Evolutionary conservation across 352 stramenopile genomes (phyloP).

Genomic region (Phytophthora fragariaefolia): DNA sequence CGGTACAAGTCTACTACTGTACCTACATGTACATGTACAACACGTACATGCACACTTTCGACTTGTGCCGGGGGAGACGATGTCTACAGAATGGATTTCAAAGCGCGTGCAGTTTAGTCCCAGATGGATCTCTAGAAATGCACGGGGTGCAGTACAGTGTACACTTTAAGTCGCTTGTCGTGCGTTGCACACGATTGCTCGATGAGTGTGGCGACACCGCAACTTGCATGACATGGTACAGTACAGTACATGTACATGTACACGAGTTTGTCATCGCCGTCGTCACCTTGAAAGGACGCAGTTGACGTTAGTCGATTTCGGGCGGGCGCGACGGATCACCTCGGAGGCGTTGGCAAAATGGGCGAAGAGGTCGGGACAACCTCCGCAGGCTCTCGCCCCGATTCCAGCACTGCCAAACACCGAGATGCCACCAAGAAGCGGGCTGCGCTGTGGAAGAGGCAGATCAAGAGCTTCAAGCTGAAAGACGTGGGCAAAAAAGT

Average conservation of each 20-base stretch:
- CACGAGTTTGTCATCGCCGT: background rate
- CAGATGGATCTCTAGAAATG: constrained; percentile 9
- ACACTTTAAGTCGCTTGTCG: background rate
- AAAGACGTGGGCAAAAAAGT: constrained; percentile 74
- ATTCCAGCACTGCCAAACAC: constrained; percentile 29
- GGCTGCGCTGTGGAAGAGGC: constrained; percentile 55
- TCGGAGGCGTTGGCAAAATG: constrained; percentile 16
- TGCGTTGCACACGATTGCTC: no score
- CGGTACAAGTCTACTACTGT: no score
- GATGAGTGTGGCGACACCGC: no score
- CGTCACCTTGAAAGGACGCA: constrained; percentile 26
- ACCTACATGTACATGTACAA: background rate
- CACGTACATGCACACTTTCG: background rate
- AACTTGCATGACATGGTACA: no score
- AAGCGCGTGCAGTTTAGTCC: background rate
- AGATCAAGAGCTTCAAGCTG: constrained; percentile 66
- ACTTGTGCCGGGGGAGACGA: background rate
- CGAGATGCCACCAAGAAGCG: constrained; percentile 44
- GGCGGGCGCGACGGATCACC: constrained; percentile 19
- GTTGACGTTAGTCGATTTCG: background rate
- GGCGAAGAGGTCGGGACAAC: constrained; percentile 19
- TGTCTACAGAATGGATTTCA: background rate
- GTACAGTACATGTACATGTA: background rate
- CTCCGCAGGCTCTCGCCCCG: constrained; percentile 8
- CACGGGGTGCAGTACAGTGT: no score